Conservation (phyloP, 352 stramenopile genomes). For the Saprolegnia parasitica region DNA sequence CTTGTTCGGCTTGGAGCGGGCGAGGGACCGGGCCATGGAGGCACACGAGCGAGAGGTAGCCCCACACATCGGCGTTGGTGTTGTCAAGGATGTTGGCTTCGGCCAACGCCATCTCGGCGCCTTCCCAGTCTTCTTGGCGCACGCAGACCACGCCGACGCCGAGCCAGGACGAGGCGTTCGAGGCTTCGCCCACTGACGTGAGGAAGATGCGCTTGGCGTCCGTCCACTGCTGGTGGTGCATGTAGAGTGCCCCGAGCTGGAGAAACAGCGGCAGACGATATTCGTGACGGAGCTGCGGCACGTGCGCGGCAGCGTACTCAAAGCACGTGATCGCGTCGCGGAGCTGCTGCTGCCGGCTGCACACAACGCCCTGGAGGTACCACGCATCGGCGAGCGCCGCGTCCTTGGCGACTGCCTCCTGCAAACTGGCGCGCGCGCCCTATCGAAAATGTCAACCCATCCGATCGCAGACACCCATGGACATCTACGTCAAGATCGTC, state of each 20-base stretch:
- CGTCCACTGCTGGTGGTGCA: conserved; percentile 62
- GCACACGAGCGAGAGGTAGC: conserved; percentile 58
- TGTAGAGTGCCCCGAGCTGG: conserved; percentile 51
- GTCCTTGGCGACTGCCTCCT: conserved; percentile 19
- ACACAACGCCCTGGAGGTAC: conserved; percentile 18
- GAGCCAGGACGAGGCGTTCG: conserved; percentile 67
- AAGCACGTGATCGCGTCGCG: conserved; percentile 49
- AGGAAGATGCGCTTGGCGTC: conserved; percentile 53
- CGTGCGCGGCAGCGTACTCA: conserved; percentile 41
- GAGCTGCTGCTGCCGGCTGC: conserved; percentile 35
- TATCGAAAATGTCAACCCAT: too few species aligned
- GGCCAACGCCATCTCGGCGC: conserved; percentile 53
- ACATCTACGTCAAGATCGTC: neutral
- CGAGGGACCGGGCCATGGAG: conserved; percentile 34
- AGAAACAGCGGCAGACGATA: conserved; percentile 47
- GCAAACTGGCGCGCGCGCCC: neutral
- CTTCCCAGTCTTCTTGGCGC: conserved; percentile 56
- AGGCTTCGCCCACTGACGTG: conserved; percentile 50
- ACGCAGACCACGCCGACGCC: conserved; percentile 65
- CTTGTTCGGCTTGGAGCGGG: conserved; percentile 38
- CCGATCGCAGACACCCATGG: too few species aligned
- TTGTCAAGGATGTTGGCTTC: conserved; percentile 70
- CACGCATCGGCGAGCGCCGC: conserved; percentile 8
- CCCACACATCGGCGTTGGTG: conserved; percentile 68
- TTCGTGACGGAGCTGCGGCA: conserved; percentile 31